Conservation (phyloP, 345 rosid genomes). For the Bruguiera sexangula region DNA sequence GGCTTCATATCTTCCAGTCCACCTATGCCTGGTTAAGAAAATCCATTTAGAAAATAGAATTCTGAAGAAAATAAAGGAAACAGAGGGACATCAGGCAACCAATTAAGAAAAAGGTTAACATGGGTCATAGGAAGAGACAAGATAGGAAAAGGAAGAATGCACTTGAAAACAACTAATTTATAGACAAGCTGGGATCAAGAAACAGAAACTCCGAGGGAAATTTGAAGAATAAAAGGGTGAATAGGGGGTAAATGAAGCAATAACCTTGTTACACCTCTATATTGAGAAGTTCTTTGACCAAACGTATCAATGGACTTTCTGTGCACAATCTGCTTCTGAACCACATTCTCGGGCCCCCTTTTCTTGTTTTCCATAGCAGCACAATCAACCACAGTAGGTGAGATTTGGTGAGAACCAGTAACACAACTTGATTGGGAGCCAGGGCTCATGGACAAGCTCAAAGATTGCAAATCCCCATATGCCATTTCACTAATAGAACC, state of each 20-base stretch:
- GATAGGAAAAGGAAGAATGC: not conserved
- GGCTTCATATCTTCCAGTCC: conserved; percentile 99
- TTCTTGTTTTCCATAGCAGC: conserved; percentile 68
- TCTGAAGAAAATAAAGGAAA: not conserved
- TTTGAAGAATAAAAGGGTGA: not conserved
- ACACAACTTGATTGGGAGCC: conserved; percentile 88
- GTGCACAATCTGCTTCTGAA: conserved; percentile 76
- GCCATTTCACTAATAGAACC: conserved; percentile 50
- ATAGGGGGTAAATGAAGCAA: not conserved
- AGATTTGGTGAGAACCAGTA: conserved; percentile 58
- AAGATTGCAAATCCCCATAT: conserved; percentile 72
- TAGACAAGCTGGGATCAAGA: not conserved
- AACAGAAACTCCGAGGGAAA: not conserved
- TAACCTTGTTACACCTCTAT: conserved; percentile 95
- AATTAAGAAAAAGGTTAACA: not conserved
- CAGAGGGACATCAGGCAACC: not conserved
- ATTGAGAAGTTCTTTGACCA: conserved; percentile 98
- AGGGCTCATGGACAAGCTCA: conserved; percentile 98
- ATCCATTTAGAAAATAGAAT: not conserved
- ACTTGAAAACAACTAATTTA: not conserved
- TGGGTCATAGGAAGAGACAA: not conserved
- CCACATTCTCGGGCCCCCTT: conserved; percentile 64
- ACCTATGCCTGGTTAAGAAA: conserved; percentile 62
- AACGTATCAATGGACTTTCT: conserved; percentile 94
- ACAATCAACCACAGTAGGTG: conserved; percentile 44